A percentile compares a stretch with the other conserved stretches of the same genome.
Conservation (phyloP, 2,329 filamentous ascomycete genomes). For the Fusarium avenaceum region DNA sequence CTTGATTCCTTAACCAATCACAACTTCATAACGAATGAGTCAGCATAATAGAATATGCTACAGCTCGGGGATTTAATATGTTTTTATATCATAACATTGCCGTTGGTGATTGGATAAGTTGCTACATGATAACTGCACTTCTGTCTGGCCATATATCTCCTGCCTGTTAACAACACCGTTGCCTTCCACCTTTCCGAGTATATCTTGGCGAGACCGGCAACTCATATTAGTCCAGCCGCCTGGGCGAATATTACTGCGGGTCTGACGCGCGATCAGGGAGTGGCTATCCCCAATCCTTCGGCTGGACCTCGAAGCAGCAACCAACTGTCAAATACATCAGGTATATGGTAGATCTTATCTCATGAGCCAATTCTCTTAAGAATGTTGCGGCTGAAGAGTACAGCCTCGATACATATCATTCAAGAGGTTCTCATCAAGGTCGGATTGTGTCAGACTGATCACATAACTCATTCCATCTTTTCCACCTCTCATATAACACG, state of each 20-base stretch:
- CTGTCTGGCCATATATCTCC: neutral
- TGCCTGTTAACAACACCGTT: neutral
- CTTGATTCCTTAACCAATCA: constrained; percentile 9
- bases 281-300: constrained; percentile 8
- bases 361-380: neutral
- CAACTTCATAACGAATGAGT: constrained; percentile 16
- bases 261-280: constrained; percentile 19
- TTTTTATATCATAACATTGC: constrained; percentile 6
- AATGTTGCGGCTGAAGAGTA: constrained; percentile 21
- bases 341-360: neutral
- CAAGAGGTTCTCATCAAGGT: constrained; percentile 20
- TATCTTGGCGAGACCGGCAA: neutral
- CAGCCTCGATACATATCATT: neutral
- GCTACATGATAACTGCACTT: neutral
- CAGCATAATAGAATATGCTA: constrained; percentile 11
- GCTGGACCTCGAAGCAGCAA: constrained; percentile 6
- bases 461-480: constrained; percentile 6
- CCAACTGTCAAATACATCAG: constrained; percentile 4
- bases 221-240: neutral
- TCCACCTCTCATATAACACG: constrained; percentile 13
- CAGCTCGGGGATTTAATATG: constrained; percentile 12
- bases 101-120: constrained; percentile 1
- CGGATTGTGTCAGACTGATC: constrained; percentile 5
- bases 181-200: neutral
- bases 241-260: constrained; percentile 3